Conservation (phyloP, 2,329 filamentous ascomycete genomes). For the Aspergillus sp. region DNA sequence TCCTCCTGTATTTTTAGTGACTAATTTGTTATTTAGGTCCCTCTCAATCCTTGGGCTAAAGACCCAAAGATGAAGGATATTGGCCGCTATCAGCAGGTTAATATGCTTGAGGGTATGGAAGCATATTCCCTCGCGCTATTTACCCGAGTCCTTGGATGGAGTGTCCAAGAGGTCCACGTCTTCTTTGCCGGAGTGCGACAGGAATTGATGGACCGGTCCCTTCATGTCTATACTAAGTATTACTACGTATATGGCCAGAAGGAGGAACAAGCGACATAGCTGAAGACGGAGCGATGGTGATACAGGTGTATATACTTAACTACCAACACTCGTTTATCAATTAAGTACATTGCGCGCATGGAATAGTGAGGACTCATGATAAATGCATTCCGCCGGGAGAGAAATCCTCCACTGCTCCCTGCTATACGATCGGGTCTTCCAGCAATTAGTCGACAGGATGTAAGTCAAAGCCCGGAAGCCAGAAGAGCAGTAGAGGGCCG, state of each 20-base stretch:
- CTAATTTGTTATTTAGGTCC: constrained; percentile 26
- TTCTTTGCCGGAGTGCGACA: constrained; percentile 30
- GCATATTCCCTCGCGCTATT: constrained; percentile 23
- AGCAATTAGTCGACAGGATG: no score
- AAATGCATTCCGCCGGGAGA: no score
- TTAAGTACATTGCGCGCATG: no score
- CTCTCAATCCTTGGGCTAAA: constrained; percentile 41
- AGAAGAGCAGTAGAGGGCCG: no score
- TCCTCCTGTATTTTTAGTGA: neutral
- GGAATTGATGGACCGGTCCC: constrained; percentile 26
- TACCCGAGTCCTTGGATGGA: constrained; percentile 28
- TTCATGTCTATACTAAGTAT: constrained; percentile 29
- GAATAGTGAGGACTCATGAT: no score
- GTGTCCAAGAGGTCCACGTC: constrained; percentile 27
- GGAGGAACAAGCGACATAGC: neutral
- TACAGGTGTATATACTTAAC: no score
- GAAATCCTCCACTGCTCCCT: no score
- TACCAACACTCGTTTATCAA: neutral
- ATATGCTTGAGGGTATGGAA: constrained; percentile 22
- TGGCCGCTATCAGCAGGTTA: constrained; percentile 17
- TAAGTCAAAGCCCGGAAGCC: no score
- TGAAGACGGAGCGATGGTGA: neutral
- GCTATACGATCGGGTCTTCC: no score
- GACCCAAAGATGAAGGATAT: constrained; percentile 37
- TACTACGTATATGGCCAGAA: constrained; percentile 24